phyloP scores from a whole-genome alignment of 2,329 filamentous ascomycete genomes.

The Diaporthe caulivora region DNA sequence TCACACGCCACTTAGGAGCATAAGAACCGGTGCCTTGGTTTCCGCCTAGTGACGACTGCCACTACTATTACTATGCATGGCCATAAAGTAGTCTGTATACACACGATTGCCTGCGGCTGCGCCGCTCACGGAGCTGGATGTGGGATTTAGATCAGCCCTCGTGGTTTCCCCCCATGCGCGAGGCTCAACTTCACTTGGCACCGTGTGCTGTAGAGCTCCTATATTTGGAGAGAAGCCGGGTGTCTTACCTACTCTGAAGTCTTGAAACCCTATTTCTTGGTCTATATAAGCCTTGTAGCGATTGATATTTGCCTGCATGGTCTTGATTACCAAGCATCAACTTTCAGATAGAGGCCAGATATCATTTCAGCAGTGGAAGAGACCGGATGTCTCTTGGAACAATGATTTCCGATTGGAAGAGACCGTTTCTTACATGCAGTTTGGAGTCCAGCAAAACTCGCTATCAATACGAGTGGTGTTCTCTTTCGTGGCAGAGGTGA shows the following conservation, averaged over 20 bases:
- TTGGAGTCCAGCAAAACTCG: not conserved
- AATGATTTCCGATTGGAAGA: not conserved
- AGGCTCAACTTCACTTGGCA: not conserved
- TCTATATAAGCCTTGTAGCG: not conserved
- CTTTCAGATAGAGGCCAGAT: not conserved
- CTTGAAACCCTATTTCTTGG: too few species aligned
- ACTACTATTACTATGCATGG: not conserved
- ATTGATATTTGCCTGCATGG: not conserved
- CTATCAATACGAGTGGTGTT: not conserved
- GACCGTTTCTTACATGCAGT: too few species aligned
- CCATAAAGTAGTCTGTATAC: too few species aligned
- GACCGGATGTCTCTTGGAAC: not conserved
- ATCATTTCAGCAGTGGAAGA: not conserved
- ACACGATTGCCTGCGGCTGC: not conserved
- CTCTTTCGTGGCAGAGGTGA: too few species aligned
- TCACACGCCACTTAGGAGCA: not conserved
- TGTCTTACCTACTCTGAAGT: not conserved
- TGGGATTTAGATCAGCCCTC: not conserved
- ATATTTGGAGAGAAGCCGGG: not conserved
- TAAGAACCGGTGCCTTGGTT: not conserved
- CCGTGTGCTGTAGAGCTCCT: not conserved
- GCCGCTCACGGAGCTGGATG: not conserved
- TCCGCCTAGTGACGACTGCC: not conserved
- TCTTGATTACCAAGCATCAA: not conserved
- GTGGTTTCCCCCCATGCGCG: not conserved